Base-by-base conservation (phyloP, 805 yeast genomes). In the Candida suzukii region DNA sequence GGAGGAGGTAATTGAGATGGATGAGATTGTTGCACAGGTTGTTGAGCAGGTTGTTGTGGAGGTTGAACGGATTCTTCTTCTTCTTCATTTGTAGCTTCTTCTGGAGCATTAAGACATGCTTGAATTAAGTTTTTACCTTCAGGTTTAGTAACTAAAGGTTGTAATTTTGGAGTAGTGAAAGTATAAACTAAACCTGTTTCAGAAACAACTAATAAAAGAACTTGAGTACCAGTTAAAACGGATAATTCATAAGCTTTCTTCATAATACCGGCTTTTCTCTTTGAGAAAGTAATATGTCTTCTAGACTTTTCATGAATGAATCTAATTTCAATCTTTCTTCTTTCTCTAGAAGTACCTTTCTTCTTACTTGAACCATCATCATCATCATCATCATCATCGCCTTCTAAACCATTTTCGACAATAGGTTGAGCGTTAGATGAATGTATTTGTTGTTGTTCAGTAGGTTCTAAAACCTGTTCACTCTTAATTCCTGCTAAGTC, bases 121-220 rank as follows among this genome's bases (percentile, higher is more conserved):
- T 93, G 97, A 57, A 91, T 91, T 56, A 91, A 76, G 64, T 90
- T 90, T 64, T 93, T 90, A 52, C 99, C 99, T 68, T 93, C 99
- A 40, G 95, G 83, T 66, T 91, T 90, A 33, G 98, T 93, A 40
- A 93, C 99, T 53, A 93, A 76, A 9, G 99, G 99, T 67, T 93
- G 98, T 59, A 93, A 79, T 66, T 93, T 93, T 44, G 99, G 99
- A n/a, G 99, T 93, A 43, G 98, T 91, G 64, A 93, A 93, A 18
- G 99, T 93, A 66, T 93, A 93, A 41, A 93, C 99, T 47, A 93
- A 78, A 14, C 99, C 99, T n/a, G 99, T 93, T 64, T 93, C 99
- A 41, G 95, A 83, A 25, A 93, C 99, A 42, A 93, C 99, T 53
- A 93, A 76, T 45, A 93, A 71, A 49, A 93, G 74, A 24, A 93